These are phyloP conservation scores for Pseudotsuga menziesii DNA, from an alignment of 75 land plant species.

Conservation along the genomic window DNA sequence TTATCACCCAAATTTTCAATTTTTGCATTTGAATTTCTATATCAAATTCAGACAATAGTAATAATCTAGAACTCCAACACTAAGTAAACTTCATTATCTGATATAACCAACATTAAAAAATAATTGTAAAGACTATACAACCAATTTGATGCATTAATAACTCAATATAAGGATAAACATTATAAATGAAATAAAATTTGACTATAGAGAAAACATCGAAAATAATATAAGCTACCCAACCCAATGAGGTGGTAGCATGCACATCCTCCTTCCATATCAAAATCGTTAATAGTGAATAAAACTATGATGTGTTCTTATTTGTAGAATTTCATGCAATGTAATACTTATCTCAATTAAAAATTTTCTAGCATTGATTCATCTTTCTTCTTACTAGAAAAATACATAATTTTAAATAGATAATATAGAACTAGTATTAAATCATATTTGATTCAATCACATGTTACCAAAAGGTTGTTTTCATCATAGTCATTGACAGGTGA, in stretches of 20 bases:
- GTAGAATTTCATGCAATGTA: too few species aligned
- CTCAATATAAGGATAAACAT: background rate
- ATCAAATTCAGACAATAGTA: background rate
- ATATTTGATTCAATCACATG: too few species aligned
- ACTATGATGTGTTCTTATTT: too few species aligned
- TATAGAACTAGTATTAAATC: too few species aligned
- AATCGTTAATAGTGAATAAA: background rate
- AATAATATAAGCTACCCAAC: background rate
- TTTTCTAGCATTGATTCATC: too few species aligned
- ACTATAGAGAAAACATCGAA: background rate
- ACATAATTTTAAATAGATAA: too few species aligned
- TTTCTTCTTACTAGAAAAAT: too few species aligned
- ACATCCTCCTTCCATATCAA: background rate
- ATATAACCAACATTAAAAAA: background rate
- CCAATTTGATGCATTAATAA: background rate
- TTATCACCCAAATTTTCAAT: slow-evolving; percentile 35
- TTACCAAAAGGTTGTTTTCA: too few species aligned
- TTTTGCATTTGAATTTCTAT: slow-evolving; percentile 79
- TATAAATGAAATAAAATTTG: background rate
- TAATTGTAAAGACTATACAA: background rate
- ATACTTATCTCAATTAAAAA: too few species aligned
- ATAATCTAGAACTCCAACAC: background rate
- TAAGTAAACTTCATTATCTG: background rate
- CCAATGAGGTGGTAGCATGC: background rate
- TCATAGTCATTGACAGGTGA: too few species aligned